Conservation (phyloP, 768 basidiomycete species). For the Suillus decipiens region DNA sequence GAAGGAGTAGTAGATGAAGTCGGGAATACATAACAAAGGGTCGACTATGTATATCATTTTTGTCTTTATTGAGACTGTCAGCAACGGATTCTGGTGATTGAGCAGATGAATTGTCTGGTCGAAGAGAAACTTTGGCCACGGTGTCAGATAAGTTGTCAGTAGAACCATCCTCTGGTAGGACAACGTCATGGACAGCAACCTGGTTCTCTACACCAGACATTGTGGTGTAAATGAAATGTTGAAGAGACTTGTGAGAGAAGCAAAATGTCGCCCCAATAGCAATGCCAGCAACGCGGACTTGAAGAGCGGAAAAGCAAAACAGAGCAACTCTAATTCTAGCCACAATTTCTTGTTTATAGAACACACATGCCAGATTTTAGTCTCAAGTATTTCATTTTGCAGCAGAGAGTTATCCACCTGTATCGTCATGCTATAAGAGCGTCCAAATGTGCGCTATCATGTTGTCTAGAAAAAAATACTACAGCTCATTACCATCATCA, state of each 20-base stretch:
- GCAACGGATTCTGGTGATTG: slow-evolving; percentile 19
- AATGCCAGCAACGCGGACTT: slow-evolving; percentile 17
- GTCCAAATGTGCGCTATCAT: slow-evolving; percentile 51
- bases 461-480: background rate
- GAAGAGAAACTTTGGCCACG: slow-evolving; percentile 36
- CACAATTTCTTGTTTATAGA: slow-evolving; percentile 10
- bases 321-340: slow-evolving; percentile 13
- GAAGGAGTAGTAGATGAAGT: slow-evolving; percentile 63
- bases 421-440: slow-evolving; percentile 73
- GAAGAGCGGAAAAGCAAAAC: slow-evolving; percentile 21
- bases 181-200: slow-evolving; percentile 1
- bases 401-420: slow-evolving; percentile 56
- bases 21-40: slow-evolving; percentile 71
- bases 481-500: slow-evolving; percentile 24
- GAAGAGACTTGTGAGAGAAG: slow-evolving; percentile 13
- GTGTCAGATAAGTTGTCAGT: slow-evolving; percentile 33
- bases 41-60: slow-evolving; percentile 28
- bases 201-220: slow-evolving; percentile 36
- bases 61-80: slow-evolving; percentile 30
- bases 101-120: slow-evolving; percentile 15
- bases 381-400: slow-evolving; percentile 77
- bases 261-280: slow-evolving; percentile 14
- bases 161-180: slow-evolving; percentile 16
- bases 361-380: slow-evolving; percentile 33
- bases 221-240: slow-evolving; percentile 19